Percentiles rank a stretch among this genome's conserved stretches.
These are phyloP conservation scores for Sarcodon sp. DNA, from an alignment of 768 basidiomycete species.

Conservation along the genomic window DNA sequence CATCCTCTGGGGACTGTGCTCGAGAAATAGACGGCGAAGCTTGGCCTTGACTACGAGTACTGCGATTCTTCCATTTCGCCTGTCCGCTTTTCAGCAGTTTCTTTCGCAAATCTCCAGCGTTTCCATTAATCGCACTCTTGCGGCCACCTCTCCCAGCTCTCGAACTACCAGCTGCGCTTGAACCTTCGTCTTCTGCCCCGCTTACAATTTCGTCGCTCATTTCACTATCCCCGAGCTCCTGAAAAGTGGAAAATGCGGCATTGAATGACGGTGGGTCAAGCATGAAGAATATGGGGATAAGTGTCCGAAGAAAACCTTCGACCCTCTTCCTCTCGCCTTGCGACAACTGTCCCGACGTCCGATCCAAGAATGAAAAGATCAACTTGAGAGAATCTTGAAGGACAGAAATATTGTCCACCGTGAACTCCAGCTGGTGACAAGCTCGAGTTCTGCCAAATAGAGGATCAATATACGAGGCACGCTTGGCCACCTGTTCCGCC, in stretches of 20 bases:
- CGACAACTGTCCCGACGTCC: conserved; percentile 65
- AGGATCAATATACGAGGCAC: conserved; percentile 45
- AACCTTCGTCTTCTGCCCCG: conserved; percentile 25
- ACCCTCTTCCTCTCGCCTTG: conserved; percentile 66
- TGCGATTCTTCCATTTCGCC: conserved; percentile 39
- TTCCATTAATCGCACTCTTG: conserved; percentile 19
- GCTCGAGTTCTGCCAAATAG: conserved; percentile 46
- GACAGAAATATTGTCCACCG: conserved; percentile 49
- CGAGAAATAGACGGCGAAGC: background rate
- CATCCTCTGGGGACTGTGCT: no score
- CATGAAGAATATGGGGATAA: conserved; percentile 25
- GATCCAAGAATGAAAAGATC: conserved; percentile 82
- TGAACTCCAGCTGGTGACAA: conserved; percentile 58
- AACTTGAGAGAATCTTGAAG: conserved; percentile 85
- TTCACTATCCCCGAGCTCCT: conserved; percentile 44
- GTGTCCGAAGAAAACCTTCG: conserved; percentile 63
- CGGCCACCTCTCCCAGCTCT: conserved; percentile 22
- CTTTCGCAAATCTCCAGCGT: conserved; percentile 56
- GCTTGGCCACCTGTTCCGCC: conserved; percentile 70
- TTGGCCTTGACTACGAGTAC: background rate
- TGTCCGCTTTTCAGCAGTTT: conserved; percentile 75
- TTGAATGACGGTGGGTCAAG: conserved; percentile 61
- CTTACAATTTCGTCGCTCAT: conserved; percentile 31
- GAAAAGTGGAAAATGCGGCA: conserved; percentile 48
- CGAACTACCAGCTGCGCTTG: conserved; percentile 15